Conservation (phyloP, 176 grass and related monocot genomes). For the Aegilops bicornis region DNA sequence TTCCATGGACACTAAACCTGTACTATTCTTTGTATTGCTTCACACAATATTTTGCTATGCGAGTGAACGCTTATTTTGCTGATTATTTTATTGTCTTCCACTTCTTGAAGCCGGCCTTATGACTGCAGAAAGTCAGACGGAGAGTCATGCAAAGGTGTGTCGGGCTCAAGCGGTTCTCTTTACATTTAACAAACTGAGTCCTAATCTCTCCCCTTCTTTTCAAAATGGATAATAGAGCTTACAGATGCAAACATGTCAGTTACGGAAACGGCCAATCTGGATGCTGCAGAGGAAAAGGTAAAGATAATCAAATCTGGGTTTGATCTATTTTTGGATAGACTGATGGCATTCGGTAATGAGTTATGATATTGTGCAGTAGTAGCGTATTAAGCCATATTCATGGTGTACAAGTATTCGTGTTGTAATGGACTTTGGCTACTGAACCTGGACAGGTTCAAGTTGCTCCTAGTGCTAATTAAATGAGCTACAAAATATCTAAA, state of each 20-base stretch:
- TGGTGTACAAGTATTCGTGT: not conserved
- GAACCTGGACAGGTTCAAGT: not conserved
- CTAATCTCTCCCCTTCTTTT: not conserved
- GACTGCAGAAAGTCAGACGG: not conserved
- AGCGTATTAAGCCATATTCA: not conserved
- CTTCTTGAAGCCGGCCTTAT: not conserved
- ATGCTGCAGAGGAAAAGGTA: conserved; percentile 10
- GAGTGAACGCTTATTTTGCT: not conserved
- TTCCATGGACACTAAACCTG: not conserved
- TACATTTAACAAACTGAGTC: not conserved
- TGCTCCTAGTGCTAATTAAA: not conserved
- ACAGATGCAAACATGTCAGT: not conserved
- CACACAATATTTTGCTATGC: not conserved
- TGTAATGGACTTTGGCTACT: not conserved
- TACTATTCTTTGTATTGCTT: not conserved
- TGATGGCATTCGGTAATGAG: not conserved
- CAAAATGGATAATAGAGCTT: not conserved
- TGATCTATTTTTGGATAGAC: conserved; percentile 1
- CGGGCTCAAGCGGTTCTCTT: not conserved
- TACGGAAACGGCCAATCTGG: not conserved
- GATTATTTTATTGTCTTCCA: not conserved
- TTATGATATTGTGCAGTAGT: not conserved
- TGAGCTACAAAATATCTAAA: not conserved
- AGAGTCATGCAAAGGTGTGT: not conserved
- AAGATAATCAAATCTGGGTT: not conserved